phyloP scores from a whole-genome alignment of 1,139 yeast species.

The Eremothecium coryli region DNA sequence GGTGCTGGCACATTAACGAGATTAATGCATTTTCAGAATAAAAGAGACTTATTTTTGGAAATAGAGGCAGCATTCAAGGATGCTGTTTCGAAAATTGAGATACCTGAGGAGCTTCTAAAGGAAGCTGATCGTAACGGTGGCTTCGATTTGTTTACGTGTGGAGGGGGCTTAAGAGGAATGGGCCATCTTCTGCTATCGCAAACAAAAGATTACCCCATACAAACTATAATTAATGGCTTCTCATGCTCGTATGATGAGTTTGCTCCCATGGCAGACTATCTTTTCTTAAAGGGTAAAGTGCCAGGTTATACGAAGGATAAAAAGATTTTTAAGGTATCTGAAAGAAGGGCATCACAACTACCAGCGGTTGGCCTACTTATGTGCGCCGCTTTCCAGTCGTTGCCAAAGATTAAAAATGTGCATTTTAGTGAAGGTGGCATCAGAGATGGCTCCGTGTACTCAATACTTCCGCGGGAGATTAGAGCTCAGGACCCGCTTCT shows the following conservation, averaged over 20 bases:
- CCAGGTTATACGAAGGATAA: conserved; percentile 31
- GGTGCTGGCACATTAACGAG: conserved; percentile 58
- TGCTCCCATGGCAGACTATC: conserved; percentile 39
- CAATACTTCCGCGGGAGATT: conserved; percentile 44
- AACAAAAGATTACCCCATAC: conserved; percentile 44
- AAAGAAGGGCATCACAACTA: conserved; percentile 49
- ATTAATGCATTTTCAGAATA: conserved; percentile 41
- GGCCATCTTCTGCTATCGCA: conserved; percentile 50
- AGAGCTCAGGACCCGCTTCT: conserved; percentile 54
- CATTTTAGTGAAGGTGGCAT: conserved; percentile 65
- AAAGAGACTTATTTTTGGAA: conserved; percentile 38
- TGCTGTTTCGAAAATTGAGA: conserved; percentile 39
- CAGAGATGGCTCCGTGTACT: conserved; percentile 59
- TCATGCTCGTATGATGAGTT: conserved; percentile 46
- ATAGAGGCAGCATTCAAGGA: conserved; percentile 38
- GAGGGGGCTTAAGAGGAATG: conserved; percentile 59
- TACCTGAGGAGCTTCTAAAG: conserved; percentile 37
- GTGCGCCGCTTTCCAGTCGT: conserved; percentile 46
- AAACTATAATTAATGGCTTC: conserved; percentile 57
- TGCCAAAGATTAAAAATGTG: conserved; percentile 50
- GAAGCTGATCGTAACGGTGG: conserved; percentile 48
- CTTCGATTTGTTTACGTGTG: conserved; percentile 50
- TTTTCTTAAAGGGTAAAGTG: conserved; percentile 36
- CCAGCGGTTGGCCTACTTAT: conserved; percentile 58
- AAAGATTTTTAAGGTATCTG: conserved; percentile 50